A percentile compares a stretch with the other conserved stretches of the same genome.
Conservation (phyloP, 1,284 basidiomycete genomes). For the Irpex sp. region DNA sequence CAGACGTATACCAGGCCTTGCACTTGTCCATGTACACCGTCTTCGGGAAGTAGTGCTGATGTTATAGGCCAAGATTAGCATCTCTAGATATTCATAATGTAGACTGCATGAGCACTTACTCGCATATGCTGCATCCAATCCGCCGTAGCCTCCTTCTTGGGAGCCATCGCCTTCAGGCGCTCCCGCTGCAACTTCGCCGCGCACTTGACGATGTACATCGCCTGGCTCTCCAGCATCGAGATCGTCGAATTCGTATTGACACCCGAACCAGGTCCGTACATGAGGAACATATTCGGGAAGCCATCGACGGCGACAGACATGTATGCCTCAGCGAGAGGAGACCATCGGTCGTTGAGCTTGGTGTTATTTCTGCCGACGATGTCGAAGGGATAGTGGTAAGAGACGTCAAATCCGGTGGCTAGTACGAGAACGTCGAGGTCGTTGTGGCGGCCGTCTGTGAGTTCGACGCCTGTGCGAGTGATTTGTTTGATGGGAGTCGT, state of each 20-base stretch:
- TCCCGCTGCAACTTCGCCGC: slow-evolving; percentile 55
- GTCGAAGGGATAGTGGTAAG: slow-evolving; percentile 43
- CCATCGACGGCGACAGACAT: slow-evolving; percentile 49
- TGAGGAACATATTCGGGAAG: slow-evolving; percentile 57
- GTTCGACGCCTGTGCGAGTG: slow-evolving; percentile 50
- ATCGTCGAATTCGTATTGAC: slow-evolving; percentile 54
- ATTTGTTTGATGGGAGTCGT: slow-evolving; percentile 43
- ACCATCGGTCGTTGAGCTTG: slow-evolving; percentile 43
- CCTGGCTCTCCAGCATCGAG: slow-evolving; percentile 48
- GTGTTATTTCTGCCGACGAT: slow-evolving; percentile 45
- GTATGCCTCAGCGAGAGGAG: slow-evolving; percentile 50
- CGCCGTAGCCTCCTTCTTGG: slow-evolving; percentile 46
- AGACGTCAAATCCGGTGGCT: slow-evolving; percentile 42
- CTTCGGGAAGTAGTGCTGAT: slow-evolving; percentile 42
- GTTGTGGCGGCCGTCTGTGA: slow-evolving; percentile 43
- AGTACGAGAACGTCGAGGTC: slow-evolving; percentile 49
- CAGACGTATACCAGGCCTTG: slow-evolving; percentile 62
- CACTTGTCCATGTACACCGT: slow-evolving; percentile 57
- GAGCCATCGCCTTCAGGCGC: slow-evolving; percentile 51
- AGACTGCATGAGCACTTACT: too few species aligned
- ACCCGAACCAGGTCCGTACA: slow-evolving; percentile 49
- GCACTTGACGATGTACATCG: slow-evolving; percentile 47
- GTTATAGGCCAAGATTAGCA: too few species aligned
- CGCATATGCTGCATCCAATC: slow-evolving; percentile 56
- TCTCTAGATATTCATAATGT: too few species aligned